phyloP scores from a whole-genome alignment of 2,329 filamentous ascomycete genomes.

The Talaromyces sp. region DNA sequence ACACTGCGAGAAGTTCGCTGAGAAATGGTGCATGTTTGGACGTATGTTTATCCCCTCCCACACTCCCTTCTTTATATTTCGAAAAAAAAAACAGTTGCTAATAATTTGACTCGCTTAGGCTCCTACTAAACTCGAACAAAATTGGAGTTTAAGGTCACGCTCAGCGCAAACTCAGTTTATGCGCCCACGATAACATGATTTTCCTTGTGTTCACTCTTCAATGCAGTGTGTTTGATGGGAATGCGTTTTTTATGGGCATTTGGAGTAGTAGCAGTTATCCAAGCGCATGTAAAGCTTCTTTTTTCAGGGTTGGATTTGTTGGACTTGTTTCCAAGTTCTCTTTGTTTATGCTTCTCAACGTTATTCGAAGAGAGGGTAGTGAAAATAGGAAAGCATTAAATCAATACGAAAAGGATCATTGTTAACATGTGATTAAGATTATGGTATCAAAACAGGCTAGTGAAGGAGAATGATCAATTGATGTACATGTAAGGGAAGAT shows the following conservation, averaged over 20 bases:
- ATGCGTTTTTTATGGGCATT: neutral
- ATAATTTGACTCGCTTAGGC: conserved; percentile 10
- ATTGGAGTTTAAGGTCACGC: neutral
- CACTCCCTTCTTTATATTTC: neutral
- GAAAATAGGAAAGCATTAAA: neutral
- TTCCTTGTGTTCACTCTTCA: neutral
- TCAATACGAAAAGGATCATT: neutral
- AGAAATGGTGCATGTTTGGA: conserved; percentile 92
- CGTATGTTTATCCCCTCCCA: conserved; percentile 40
- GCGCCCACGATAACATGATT: neutral
- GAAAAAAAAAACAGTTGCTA: neutral
- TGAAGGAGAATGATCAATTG: neutral
- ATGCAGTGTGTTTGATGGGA: neutral
- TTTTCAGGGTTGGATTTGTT: neutral
- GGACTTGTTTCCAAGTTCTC: neutral
- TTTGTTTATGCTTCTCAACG: neutral
- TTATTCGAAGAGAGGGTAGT: neutral
- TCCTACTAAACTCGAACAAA: conserved; percentile 15
- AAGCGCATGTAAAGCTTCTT: neutral
- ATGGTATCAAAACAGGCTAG: neutral
- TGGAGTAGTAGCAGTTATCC: neutral
- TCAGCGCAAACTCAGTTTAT: neutral
- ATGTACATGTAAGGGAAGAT: neutral
- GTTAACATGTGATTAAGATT: neutral
- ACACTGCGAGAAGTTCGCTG: conserved; percentile 68